Evolutionary conservation across 139 green algal genomes (phyloP).

Genomic region (Pleodorina starrii): DNA sequence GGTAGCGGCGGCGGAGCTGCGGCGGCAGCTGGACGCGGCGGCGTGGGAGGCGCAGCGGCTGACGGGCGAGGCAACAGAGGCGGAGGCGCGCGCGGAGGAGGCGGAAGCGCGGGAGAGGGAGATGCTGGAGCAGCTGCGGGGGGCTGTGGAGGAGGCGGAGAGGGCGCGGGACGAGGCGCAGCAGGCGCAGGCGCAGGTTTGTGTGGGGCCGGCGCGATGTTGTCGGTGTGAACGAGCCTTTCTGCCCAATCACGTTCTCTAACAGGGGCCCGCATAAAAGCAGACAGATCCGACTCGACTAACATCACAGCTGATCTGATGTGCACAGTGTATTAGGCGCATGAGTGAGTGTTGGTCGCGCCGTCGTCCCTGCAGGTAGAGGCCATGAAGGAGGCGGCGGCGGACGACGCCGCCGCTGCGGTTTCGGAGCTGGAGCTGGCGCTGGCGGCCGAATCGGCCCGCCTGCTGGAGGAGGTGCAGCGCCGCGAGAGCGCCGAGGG

Average conservation of each 20-base stretch:
- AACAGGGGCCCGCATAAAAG: no score
- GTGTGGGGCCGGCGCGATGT: background rate
- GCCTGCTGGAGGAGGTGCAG: background rate
- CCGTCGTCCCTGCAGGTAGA: no score
- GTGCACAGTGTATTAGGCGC: no score
- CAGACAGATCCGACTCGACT: no score
- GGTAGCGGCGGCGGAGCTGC: background rate
- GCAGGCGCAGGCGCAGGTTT: background rate
- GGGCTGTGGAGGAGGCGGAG: background rate
- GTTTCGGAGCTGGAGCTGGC: background rate
- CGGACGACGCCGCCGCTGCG: background rate
- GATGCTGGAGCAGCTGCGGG: background rate
- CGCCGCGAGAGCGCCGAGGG: background rate
- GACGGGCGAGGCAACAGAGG: background rate
- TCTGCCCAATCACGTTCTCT: no score
- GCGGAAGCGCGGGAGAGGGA: background rate
- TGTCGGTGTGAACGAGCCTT: background rate
- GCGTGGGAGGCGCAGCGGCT: background rate
- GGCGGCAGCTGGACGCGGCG: constrained; percentile 18
- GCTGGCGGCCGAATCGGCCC: background rate
- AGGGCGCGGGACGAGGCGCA: background rate
- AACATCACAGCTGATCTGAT: no score
- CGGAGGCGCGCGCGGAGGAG: background rate
- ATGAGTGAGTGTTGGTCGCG: no score
- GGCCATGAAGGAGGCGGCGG: background rate